These are phyloP conservation scores for Actinomortierella ambigua DNA, from an alignment of 371 early-diverging fungal genomes.

Conservation along the genomic window DNA sequence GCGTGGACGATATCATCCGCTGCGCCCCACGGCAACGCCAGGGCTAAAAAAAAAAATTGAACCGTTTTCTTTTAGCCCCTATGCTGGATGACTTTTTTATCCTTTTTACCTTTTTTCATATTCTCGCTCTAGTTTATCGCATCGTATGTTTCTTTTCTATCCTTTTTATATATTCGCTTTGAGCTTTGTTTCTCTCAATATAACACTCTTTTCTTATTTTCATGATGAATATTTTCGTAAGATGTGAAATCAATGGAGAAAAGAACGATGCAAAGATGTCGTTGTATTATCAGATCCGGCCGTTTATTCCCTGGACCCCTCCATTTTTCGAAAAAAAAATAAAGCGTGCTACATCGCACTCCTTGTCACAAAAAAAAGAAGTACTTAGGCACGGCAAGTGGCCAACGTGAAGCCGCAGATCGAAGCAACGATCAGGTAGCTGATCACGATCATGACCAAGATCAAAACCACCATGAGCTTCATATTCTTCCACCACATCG, in stretches of 20 bases:
- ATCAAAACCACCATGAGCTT: constrained; percentile 75
- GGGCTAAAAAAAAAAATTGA: neutral
- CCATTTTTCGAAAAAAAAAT: too few species aligned
- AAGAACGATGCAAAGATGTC: neutral
- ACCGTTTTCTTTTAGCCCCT: neutral
- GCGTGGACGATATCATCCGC: constrained; percentile 99
- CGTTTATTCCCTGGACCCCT: too few species aligned
- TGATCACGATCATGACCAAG: constrained; percentile 69
- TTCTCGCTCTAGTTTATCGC: neutral
- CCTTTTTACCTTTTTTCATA: neutral
- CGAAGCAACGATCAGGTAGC: constrained; percentile 68
- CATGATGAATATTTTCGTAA: too few species aligned
- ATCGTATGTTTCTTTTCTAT: neutral
- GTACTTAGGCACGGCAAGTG: constrained; percentile 17
- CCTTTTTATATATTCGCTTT: neutral
- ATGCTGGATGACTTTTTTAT: too few species aligned
- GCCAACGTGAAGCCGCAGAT: constrained; percentile 78
- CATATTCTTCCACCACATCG: constrained; percentile 95
- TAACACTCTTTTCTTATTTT: too few species aligned
- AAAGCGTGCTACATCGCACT: too few species aligned
- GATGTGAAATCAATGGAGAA: neutral
- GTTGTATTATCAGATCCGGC: too few species aligned
- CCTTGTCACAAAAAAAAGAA: constrained; percentile 1
- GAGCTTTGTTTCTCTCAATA: neutral
- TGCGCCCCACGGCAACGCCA: constrained; percentile 80